Percentiles rank a stretch among this genome's conserved stretches.
Conservation (phyloP, 805 yeast genomes). For the Metschnikowia bowlesiae region DNA sequence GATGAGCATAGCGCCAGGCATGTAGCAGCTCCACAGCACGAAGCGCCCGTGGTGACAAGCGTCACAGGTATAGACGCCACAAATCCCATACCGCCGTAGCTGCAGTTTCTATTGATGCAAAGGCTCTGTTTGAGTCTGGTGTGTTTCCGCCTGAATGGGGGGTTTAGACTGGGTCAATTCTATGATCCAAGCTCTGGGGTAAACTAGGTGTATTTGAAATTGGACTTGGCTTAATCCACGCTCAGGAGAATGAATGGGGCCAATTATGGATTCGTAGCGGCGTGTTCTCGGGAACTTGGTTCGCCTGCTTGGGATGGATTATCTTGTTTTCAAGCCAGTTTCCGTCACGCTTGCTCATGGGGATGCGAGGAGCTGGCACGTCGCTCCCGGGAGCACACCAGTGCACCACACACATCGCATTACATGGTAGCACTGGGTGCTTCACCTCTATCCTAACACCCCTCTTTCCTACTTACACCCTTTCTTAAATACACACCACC, state of each 20-base stretch:
- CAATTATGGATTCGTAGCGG: no score
- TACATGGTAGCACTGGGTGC: background rate
- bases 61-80: constrained; percentile 16
- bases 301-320: background rate
- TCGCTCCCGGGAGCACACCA: background rate
- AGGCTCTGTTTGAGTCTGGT: no score
- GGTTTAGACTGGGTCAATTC: no score
- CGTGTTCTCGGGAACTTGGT: background rate
- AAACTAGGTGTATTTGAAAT: no score
- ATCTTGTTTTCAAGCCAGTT: background rate
- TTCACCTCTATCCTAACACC: background rate
- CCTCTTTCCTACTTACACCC: no score
- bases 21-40: constrained; percentile 44
- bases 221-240: no score
- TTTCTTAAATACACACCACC: no score
- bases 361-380: background rate
- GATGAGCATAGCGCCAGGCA: constrained; percentile 56
- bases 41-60: constrained; percentile 12
- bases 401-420: background rate
- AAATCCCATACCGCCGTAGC: constrained; percentile 13
- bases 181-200: no score
- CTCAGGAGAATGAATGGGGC: no score
- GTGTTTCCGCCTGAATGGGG: no score
- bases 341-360: background rate
- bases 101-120: no score